Base-by-base conservation (phyloP, 257 asterid species). In the Primulina eburnea region DNA sequence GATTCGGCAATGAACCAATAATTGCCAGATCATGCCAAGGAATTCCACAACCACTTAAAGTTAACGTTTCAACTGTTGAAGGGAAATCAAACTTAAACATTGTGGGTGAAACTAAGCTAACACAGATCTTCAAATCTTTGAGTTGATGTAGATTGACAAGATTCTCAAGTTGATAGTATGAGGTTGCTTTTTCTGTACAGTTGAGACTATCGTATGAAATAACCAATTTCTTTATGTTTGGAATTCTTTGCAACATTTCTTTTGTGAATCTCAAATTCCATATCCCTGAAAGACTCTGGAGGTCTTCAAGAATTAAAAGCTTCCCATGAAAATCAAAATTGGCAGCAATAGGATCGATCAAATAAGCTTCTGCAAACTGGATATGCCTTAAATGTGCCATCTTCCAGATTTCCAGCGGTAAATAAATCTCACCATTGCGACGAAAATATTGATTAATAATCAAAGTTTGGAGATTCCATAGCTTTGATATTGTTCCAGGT, bases 381-480 rank as follows among this genome's bases (percentile, higher is more conserved):
- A 78, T 10, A 74, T 78, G 79, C 71, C 76, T 16, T 1, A 78
- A 29, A 16, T 59, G 28, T 11, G 65, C 33, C 82, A 80, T 70
- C 50, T 5, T 10, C 79, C 77, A 76, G 33, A 80, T 67, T 47
- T 71, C 82, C 18, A 10, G 37, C 0, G 77, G 82, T 4, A 78
- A 58, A 20, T 57, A 14, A 8, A 11, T 47, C 57, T 67, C 50
- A 38, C 50, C 50, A 38, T 9, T 9, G 16, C 50, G 1, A 10
- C 33, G 20, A 9, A 43, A 11, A 64, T 38, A 8, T 3, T 43
- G 30, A 60, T 14, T 35, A 65, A 70, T 18, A 50, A 77, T 2
- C 3, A 38, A 38, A 8, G 72, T 52, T 21, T 67, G 67, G 0
- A 82, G 76, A 35, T 73, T 82, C 14, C 18, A 7, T 2, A 82